Evolutionary conservation across 2,329 filamentous ascomycete species (phyloP).

Genomic region (Tolypocladium endophyticum): DNA sequence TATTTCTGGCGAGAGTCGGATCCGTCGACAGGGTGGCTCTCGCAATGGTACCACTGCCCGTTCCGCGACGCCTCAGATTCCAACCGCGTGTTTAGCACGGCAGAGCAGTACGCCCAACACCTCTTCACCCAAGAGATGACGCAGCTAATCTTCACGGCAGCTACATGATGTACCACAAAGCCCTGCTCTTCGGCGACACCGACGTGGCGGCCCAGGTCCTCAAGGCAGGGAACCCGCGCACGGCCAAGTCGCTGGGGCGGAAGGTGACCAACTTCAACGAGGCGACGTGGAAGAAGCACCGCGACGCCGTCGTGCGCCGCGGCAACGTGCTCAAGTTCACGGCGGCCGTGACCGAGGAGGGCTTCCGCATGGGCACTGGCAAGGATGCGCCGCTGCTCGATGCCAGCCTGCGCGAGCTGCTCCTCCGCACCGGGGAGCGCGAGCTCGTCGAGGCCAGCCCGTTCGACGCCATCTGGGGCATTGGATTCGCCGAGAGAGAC

Average conservation of each 20-base stretch:
- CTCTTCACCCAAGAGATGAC: too few species aligned
- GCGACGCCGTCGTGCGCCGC: conserved; percentile 42
- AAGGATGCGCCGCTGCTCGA: conserved; percentile 17
- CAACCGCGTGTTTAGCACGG: conserved; percentile 32
- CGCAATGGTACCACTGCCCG: conserved; percentile 47
- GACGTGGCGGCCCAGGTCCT: conserved; percentile 38
- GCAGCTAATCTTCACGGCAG: conserved; percentile 10
- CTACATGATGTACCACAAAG: conserved; percentile 47
- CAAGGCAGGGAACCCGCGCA: conserved; percentile 28
- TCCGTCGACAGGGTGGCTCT: conserved; percentile 42
- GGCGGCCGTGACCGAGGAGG: conserved; percentile 19
- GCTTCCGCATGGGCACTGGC: conserved; percentile 11
- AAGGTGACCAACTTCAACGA: conserved; percentile 41
- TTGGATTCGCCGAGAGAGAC: conserved; percentile 45
- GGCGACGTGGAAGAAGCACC: conserved; percentile 37
- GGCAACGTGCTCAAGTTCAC: conserved; percentile 53
- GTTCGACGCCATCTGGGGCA: conserved; percentile 53
- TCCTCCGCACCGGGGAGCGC: conserved; percentile 48
- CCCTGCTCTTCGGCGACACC: conserved; percentile 35
- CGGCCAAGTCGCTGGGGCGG: conserved; percentile 45
- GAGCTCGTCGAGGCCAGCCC: conserved; percentile 54
- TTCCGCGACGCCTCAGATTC: conserved; percentile 31
- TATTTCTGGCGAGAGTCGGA: conserved; percentile 41
- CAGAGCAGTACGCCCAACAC: conserved; percentile 33
- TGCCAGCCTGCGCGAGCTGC: conserved; percentile 29